Percentiles rank a stretch among this genome's conserved stretches.
Evolutionary conservation across 352 stramenopile species (phyloP).

Genomic region (Peronospora tabacina): DNA sequence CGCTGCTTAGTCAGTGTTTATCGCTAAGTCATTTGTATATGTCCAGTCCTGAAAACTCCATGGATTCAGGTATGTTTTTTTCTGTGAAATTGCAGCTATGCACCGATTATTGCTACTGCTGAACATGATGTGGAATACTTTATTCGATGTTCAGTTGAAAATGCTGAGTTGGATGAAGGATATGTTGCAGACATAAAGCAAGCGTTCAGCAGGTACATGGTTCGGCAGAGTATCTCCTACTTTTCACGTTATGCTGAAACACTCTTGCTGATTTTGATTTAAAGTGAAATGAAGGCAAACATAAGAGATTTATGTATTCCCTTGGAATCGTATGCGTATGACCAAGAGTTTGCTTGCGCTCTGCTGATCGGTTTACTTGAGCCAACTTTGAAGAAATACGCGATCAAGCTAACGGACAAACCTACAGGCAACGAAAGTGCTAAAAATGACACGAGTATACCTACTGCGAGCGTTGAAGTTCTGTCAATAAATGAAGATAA

Average conservation of each 20-base stretch:
- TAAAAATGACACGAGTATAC: not conserved
- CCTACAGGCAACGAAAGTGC: constrained; percentile 1
- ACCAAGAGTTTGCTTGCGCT: constrained; percentile 68
- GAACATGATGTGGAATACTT: not conserved
- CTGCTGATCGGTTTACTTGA: constrained; percentile 67
- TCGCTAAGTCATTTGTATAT: constrained; percentile 70
- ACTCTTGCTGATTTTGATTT: not conserved
- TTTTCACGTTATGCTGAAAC: constrained; percentile 6
- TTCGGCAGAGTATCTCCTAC: not conserved
- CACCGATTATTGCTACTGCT: not conserved
- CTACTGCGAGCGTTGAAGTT: constrained; percentile 2
- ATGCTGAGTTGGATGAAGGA: constrained; percentile 55
- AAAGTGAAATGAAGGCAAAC: constrained; percentile 78
- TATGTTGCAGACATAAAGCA: constrained; percentile 61
- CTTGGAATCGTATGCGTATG: constrained; percentile 76
- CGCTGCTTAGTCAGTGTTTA: constrained; percentile 56
- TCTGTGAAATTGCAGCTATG: not conserved
- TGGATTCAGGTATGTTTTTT: constrained; percentile 35
- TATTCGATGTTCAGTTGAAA: constrained; percentile 16
- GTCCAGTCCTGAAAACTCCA: constrained; percentile 63
- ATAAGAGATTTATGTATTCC: constrained; percentile 80
- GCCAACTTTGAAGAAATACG: constrained; percentile 59
- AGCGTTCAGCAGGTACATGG: constrained; percentile 30
- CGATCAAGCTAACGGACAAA: constrained; percentile 34
- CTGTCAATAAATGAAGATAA: constrained; percentile 15